phyloP scores from a whole-genome alignment of 805 yeast genomes.

The Metschnikowia henanensis region DNA sequence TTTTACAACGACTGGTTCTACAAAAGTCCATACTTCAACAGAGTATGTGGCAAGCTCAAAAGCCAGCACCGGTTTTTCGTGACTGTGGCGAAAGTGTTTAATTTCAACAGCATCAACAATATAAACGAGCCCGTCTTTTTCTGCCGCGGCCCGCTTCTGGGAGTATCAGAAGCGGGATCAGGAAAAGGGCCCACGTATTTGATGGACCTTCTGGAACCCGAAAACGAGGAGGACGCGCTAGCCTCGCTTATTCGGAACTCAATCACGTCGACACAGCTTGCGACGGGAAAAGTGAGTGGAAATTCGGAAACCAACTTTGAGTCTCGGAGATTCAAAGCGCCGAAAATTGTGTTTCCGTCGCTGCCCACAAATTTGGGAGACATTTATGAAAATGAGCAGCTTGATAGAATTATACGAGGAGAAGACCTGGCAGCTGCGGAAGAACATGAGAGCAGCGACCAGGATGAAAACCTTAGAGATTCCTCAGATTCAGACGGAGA shows the following conservation, averaged over 20 bases:
- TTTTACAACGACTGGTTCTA: slow-evolving; percentile 40
- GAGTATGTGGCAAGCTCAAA: not conserved
- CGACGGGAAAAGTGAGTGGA: not conserved
- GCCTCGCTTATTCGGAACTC: slow-evolving; percentile 17
- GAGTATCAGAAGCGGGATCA: too few relatives aligned
- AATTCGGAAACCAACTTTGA: not conserved
- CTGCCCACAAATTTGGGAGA: slow-evolving; percentile 12
- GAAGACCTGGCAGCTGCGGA: not conserved
- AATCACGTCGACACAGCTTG: slow-evolving; percentile 13
- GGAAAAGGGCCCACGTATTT: too few relatives aligned
- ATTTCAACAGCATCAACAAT: slow-evolving; percentile 9
- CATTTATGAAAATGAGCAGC: not conserved
- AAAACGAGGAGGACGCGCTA: slow-evolving; percentile 1
- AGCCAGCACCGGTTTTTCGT: slow-evolving; percentile 11
- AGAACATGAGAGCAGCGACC: not conserved
- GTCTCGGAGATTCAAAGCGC: not conserved
- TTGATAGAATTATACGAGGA: not conserved
- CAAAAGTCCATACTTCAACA: slow-evolving; percentile 15
- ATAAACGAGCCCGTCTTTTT: slow-evolving; percentile 25
- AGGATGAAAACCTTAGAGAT: too few relatives aligned
- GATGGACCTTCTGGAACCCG: slow-evolving; percentile 15
- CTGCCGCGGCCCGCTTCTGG: slow-evolving; percentile 13
- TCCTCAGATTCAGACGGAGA: too few relatives aligned
- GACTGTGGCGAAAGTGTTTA: slow-evolving; percentile 15
- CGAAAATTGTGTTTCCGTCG: slow-evolving; percentile 9